These are phyloP conservation scores for Multifurca ochricompacta DNA, from an alignment of 768 basidiomycete species.

Conservation along the genomic window DNA sequence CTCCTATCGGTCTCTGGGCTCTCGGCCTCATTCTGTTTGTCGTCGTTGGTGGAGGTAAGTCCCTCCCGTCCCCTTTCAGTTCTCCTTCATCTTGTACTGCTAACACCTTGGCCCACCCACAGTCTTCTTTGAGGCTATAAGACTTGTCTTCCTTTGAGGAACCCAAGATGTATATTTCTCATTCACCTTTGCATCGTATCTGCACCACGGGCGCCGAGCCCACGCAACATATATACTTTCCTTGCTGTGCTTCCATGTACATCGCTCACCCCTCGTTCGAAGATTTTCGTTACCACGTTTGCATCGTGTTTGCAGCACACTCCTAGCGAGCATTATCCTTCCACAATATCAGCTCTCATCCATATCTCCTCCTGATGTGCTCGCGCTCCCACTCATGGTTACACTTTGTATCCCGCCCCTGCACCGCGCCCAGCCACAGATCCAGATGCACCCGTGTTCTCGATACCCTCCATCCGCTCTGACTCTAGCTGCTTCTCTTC, in stretches of 20 bases:
- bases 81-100: slow-evolving; percentile 1
- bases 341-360: slow-evolving; percentile 21
- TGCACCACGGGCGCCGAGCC: not conserved
- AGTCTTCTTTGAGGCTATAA: slow-evolving; percentile 71
- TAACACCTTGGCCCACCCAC: not conserved
- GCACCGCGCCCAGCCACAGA: slow-evolving; percentile 17
- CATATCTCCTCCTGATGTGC: slow-evolving; percentile 45
- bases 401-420: slow-evolving; percentile 41
- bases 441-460: slow-evolving; percentile 31
- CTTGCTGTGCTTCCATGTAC: not conserved
- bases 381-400: slow-evolving; percentile 47
- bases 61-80: not conserved
- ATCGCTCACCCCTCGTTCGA: not conserved
- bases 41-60: slow-evolving; percentile 71
- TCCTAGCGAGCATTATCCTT: not conserved
- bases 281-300: not conserved
- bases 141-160: slow-evolving; percentile 55
- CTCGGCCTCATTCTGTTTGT: slow-evolving; percentile 70
- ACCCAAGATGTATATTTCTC: not conserved
- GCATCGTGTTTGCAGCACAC: not conserved
- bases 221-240: not conserved
- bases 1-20: slow-evolving; percentile 70
- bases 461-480: slow-evolving; percentile 71
- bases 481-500: slow-evolving; percentile 80
- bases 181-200: not conserved